phyloP scores from a whole-genome alignment of 1,284 basidiomycete species.

The Xerocomus amazonicus region DNA sequence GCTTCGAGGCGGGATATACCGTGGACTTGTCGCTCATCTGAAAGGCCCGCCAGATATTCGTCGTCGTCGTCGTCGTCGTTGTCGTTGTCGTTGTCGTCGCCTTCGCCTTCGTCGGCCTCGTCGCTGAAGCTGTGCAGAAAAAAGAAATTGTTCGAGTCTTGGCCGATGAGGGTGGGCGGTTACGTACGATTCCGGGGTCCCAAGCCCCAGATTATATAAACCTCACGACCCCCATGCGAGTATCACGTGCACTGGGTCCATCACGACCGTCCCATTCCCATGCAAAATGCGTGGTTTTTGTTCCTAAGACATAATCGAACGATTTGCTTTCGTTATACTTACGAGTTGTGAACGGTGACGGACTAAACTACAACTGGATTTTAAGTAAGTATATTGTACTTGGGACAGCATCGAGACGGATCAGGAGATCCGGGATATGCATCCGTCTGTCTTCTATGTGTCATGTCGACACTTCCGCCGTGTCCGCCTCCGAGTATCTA shows the following conservation, averaged over 20 bases:
- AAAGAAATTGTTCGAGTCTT: constrained; percentile 18
- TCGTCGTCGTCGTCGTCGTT: constrained; percentile 9
- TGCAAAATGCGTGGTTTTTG: background rate
- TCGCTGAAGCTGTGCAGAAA: constrained; percentile 12
- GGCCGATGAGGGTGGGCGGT: constrained; percentile 17
- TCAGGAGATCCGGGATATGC: background rate
- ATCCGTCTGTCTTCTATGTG: too few relatives aligned
- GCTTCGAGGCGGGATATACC: constrained; percentile 54
- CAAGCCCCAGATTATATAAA: constrained; percentile 21
- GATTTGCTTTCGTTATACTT: too few relatives aligned
- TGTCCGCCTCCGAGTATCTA: too few relatives aligned
- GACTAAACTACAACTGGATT: too few relatives aligned
- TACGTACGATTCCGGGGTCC: constrained; percentile 25
- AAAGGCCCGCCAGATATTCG: constrained; percentile 12
- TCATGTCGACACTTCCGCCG: too few relatives aligned
- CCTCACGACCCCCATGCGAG: constrained; percentile 6
- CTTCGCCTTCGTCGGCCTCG: constrained; percentile 8
- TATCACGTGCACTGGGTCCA: constrained; percentile 10
- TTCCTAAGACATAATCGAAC: too few relatives aligned
- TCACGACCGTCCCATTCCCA: too few relatives aligned
- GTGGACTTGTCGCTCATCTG: constrained; percentile 24
- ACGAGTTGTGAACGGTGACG: too few relatives aligned
- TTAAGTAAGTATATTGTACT: too few relatives aligned
- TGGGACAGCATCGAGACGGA: background rate
- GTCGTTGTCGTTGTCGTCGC: constrained; percentile 7